Conservation (phyloP, 106 monocot genomes). For the Dendrobium nobile region DNA sequence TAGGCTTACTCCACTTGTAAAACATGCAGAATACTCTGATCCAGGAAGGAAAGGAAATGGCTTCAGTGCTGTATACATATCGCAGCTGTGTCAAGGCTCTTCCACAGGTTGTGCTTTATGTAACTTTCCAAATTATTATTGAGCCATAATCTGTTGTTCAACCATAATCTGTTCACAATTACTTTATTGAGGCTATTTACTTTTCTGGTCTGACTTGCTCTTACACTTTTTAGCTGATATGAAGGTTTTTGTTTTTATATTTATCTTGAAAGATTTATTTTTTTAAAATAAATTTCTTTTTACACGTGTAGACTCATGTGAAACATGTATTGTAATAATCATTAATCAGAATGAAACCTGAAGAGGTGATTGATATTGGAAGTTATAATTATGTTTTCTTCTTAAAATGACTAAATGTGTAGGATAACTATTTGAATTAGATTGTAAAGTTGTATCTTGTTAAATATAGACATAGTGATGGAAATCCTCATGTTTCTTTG, state of each 20-base stretch:
- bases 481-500: not conserved
- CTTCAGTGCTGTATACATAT: slow-evolving; percentile 88
- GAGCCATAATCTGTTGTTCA: not conserved
- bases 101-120: slow-evolving; percentile 64
- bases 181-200: not conserved
- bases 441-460: not conserved
- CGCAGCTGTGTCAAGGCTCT: slow-evolving; percentile 99
- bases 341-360: not conserved
- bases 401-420: not conserved
- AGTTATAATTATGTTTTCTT: slow-evolving; percentile 1
- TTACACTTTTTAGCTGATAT: not conserved
- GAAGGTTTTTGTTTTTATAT: not conserved
- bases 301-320: not conserved
- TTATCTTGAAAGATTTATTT: not conserved
- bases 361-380: not conserved
- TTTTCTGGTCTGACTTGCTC: not conserved
- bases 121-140: not conserved
- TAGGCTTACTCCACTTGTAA: not conserved
- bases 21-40: slow-evolving; percentile 67
- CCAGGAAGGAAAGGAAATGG: slow-evolving; percentile 97
- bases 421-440: not conserved
- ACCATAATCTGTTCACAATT: not conserved
- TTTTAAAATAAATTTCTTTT: not conserved
- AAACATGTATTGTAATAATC: not conserved
- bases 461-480: not conserved